Evolutionary conservation across 2,329 filamentous ascomycete species (phyloP), one percentile per base, ranked within the genome.

Genomic region (Pyrenophora teres): DNA sequence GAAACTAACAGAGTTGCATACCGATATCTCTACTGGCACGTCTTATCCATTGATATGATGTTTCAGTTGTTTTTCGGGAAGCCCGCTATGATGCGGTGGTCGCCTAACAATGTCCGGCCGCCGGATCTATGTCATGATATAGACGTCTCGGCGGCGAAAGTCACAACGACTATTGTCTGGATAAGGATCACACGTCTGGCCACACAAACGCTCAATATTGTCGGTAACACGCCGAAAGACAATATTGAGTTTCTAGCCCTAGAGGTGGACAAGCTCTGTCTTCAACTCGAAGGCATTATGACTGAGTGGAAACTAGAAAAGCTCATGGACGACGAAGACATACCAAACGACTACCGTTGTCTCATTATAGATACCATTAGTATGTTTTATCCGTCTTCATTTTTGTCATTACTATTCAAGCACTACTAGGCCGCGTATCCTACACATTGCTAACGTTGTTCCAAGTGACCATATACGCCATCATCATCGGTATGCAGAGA

Each of bases 11-110:
- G 57, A 36, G 55, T 68, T 6, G 10, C 23, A 1, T 8, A 39
- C 2, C 52, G 67, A n/a, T 63, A 54, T 31, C 35, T 67, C 3
- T 70, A 64, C 40, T 70, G 60, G 60, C 60, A 66, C 7, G 33
- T 60, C 8, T 19, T 69, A 1, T 60, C 60, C 2, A 66, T 55
- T 6, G 67, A 70, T 35, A 51, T 57, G 1, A 16, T 68, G n/a
- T 69, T 69, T 40, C 65, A 65, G 2, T 27, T 69, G 6, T 67
- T 70, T 32, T 68, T 60, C 33, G 59, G 54, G 4, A 70, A 67
- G 32, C 67, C 66, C 18, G 52, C 57, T 3, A 49, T 63, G n/a
- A 53, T 69, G 8, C 50, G 52, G 16, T 69, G 59, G 58, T 48
- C 41, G 4, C 47, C 60, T 6, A 44, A 53, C 16, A 59, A 59